Evolutionary conservation across 2,329 filamentous ascomycete genomes (phyloP), one percentile per base, ranked within the genome.

Genomic region (Colletotrichum sp.): DNA sequence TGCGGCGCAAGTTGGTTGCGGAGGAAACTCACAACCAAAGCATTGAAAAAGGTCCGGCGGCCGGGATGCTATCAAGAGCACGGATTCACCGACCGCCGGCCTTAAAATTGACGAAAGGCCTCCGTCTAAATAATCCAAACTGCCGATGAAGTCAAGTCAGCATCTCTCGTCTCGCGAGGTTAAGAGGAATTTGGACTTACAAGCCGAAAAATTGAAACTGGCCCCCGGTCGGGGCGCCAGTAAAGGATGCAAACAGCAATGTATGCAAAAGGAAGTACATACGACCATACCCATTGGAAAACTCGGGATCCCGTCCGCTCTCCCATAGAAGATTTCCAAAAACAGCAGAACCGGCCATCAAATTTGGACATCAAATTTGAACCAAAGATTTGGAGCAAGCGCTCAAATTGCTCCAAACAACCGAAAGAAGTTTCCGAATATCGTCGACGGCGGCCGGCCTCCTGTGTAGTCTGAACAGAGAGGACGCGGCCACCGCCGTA

Each of bases 311-410:
- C n/a, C 44, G 44, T 55, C 44, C 44, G n/a, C n/a, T 21, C n/a
- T 21, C 2, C n/a, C n/a, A 3, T 49, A 21, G 6, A 0, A 0
- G 1, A 21, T 49, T 1, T 21, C 12, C 1, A 49, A 21, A 49
- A 1, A 12, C 44, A 2, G 44, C n/a, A 49, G 44, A 49, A 8
- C 44, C 10, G n/a, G n/a, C n/a, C 44, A 44, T 44, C 18, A 44
- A 44, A 18, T 39, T 39, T 39, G 8, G 8, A 39, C 16, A 5
- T 39, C 36, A 39, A 39, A 44, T 44, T 44, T 44, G 36, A 39
- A 39, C 36, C 16, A 10, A 44, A 39, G 0, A 5, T 10, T 44
- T 18, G 39, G 39, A 44, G 18, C 18, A 3, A 3, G 2, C 0
- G 18, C 18, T n/a, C 39, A 44, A n/a, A 44, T 44, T 44, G 39